A percentile compares a stretch with the other conserved stretches of the same genome.
Evolutionary conservation across 2,329 filamentous ascomycete species (phyloP).

Genomic region (Dendrostoma leiphaemia): DNA sequence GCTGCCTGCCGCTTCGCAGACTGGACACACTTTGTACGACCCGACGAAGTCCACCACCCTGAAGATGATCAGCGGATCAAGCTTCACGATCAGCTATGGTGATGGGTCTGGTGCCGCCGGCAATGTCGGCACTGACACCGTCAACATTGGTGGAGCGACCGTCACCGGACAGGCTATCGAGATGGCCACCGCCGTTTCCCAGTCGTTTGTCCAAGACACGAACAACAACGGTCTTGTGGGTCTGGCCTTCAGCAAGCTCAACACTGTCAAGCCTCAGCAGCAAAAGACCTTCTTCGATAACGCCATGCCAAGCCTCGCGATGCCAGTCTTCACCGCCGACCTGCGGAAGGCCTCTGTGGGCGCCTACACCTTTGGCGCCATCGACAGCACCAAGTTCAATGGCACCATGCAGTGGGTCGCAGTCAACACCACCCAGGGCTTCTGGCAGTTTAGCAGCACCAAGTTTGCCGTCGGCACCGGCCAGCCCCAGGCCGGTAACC

Average conservation of each 20-base stretch:
- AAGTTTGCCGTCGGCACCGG: constrained; percentile 53
- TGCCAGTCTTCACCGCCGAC: constrained; percentile 70
- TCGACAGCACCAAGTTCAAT: constrained; percentile 62
- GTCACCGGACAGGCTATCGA: constrained; percentile 65
- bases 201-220: constrained; percentile 57
- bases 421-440: constrained; percentile 61
- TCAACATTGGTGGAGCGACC: constrained; percentile 64
- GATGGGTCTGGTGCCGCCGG: constrained; percentile 64
- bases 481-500: constrained; percentile 31
- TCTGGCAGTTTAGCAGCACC: constrained; percentile 65
- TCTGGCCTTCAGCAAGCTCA: constrained; percentile 63
- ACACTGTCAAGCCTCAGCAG: constrained; percentile 59
- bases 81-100: constrained; percentile 67
- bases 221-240: constrained; percentile 68
- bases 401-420: constrained; percentile 61
- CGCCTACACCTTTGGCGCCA: constrained; percentile 71
- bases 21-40: constrained; percentile 47
- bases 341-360: constrained; percentile 60
- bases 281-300: constrained; percentile 77
- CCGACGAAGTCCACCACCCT: constrained; percentile 35
- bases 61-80: constrained; percentile 37
- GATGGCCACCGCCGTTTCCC: constrained; percentile 58
- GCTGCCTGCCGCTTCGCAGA: constrained; percentile 42
- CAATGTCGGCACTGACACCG: constrained; percentile 64
- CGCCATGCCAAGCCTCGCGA: constrained; percentile 55